Base-by-base conservation (phyloP, 306 rosid genomes). In the Dalbergia oliveri region DNA sequence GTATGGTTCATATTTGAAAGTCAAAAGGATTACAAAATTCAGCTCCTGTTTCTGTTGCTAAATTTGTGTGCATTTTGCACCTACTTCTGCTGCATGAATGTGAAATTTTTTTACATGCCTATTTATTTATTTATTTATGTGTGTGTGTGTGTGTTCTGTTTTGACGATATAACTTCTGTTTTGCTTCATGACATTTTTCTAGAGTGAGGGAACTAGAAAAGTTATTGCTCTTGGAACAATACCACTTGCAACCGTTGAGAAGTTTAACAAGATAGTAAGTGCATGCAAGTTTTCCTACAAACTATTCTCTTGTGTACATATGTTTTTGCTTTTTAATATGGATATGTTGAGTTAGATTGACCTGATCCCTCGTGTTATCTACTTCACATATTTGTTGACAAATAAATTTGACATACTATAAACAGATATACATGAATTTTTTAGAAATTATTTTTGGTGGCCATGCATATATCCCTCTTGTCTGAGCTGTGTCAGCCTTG, bases 191-290 rank as follows among this genome's bases (percentile, higher is more conserved):
- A 56, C 73, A 35, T 82, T 83, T 83, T 83, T 69, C 60, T 79
- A 95, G 99, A 91, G 94, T 70, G 99, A 93, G 83, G 97, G 97
- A 83, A 93, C 96, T 21, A 81, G 91, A 86, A 91, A 89, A 83
- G 80, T 90, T 65, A 89, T 93, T 85, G 76, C 91, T 50, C 93
- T 93, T 73, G 99, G 99, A 81, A 91, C 98, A 26, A 93, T 95
- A 76, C 92, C 99, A 11, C 82, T 93, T 82, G 86, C 92, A 85
- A 90, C 98, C 59, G 91, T 95, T 37, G 99, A 95, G 89, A 93
- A 90, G 90, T 90, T 91, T 85, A 90, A 57, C 89, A 91, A 93
- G 87, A 80, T 75, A 69, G 99, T 95, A 88, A 90, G 96, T 84
- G 85, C 71, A 62, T 47, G 18, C 73, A 78, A 71, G 10, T 15